A percentile compares a stretch with the other conserved stretches of the same genome.
Evolutionary conservation across 306 rosid genomes (phyloP).

Genomic region (Abrus precatorius): DNA sequence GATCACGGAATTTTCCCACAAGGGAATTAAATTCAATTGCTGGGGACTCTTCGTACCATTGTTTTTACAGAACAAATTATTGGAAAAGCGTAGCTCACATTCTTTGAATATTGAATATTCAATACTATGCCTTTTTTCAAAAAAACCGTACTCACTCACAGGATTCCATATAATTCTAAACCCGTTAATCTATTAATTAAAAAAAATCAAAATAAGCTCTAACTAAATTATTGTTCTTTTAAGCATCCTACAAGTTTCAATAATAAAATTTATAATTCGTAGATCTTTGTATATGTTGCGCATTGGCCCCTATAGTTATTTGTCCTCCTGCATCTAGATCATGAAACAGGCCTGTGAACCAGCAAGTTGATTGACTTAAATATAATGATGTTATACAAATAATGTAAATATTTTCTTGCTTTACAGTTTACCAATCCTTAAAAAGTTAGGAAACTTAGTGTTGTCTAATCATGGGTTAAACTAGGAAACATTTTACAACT

Average conservation of each 20-base stretch:
- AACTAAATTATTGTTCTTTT: too few relatives aligned
- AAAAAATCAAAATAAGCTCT: too few relatives aligned
- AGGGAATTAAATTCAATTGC: too few relatives aligned
- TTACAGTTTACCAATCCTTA: not conserved
- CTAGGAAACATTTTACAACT: not conserved
- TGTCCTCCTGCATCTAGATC: not conserved
- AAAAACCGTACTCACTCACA: too few relatives aligned
- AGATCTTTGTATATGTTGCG: not conserved
- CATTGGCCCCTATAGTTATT: not conserved
- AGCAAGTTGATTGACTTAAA: not conserved
- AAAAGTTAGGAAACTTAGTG: not conserved
- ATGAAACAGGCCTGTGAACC: not conserved
- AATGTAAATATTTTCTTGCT: not conserved
- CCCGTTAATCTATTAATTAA: too few relatives aligned
- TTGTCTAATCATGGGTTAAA: conserved; percentile 7
- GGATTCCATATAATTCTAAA: too few relatives aligned
- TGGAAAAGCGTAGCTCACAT: too few relatives aligned
- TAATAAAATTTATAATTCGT: not conserved
- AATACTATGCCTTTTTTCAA: not conserved
- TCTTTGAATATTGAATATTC: not conserved
- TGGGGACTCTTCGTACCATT: too few relatives aligned
- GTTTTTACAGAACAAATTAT: too few relatives aligned
- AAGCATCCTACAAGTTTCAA: not conserved
- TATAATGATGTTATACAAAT: not conserved
- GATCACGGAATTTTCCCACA: too few relatives aligned